Evolutionary conservation across 306 rosid species (phyloP).

Genomic region (Lagenaria siceraria): DNA sequence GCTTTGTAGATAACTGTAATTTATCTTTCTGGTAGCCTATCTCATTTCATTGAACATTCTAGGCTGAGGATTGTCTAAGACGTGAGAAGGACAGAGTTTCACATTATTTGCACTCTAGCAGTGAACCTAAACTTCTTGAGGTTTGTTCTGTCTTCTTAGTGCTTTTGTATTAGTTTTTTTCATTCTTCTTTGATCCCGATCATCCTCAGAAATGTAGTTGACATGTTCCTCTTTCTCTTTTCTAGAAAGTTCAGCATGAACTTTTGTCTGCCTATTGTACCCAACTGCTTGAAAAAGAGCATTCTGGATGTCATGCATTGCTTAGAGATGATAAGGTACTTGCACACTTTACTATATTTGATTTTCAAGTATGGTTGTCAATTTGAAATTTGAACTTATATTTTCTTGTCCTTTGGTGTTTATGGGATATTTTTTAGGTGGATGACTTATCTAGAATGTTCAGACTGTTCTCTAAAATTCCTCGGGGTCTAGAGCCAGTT

Average conservation of each 20-base stretch:
- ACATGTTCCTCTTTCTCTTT: neutral
- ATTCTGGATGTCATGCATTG: constrained; percentile 45
- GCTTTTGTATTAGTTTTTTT: neutral
- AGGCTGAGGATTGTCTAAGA: constrained; percentile 39
- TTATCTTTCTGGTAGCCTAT: neutral
- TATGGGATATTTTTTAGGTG: constrained; percentile 29
- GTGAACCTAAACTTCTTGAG: constrained; percentile 42
- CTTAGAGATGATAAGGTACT: constrained; percentile 46
- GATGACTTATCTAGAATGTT: constrained; percentile 93
- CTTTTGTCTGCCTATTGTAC: constrained; percentile 36
- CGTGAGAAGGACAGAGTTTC: constrained; percentile 39
- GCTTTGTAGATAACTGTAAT: neutral
- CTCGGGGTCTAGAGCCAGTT: constrained; percentile 82
- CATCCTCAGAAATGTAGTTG: neutral
- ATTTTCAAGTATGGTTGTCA: neutral
- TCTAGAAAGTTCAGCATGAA: constrained; percentile 43
- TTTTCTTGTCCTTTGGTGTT: neutral
- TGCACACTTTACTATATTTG: neutral
- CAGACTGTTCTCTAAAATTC: constrained; percentile 93
- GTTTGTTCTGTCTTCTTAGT: constrained; percentile 11
- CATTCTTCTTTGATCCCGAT: neutral
- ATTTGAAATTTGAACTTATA: neutral
- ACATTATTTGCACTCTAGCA: constrained; percentile 35
- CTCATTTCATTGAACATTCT: neutral
- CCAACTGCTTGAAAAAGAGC: constrained; percentile 46